phyloP scores from a whole-genome alignment of 352 stramenopile species.

The Pythium pectinolyticum region DNA sequence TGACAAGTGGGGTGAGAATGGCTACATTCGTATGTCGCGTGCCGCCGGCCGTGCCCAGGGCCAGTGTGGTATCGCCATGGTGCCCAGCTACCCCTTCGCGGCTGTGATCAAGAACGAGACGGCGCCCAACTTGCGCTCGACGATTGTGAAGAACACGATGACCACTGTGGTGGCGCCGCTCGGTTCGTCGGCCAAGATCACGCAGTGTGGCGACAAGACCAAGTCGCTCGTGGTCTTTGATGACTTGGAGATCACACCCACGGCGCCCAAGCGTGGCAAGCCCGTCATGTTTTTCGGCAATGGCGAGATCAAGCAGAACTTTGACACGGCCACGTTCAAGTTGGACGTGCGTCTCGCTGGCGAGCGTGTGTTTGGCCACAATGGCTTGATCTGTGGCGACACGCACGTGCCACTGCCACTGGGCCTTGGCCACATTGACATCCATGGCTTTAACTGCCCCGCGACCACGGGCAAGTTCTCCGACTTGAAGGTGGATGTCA shows the following conservation, averaged over 20 bases:
- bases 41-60: conserved; percentile 43
- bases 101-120: conserved; percentile 36
- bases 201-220: conserved; percentile 71
- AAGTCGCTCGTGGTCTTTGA: conserved; percentile 69
- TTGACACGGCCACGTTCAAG: conserved; percentile 64
- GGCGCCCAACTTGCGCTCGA: background rate
- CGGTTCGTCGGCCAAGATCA: conserved; percentile 74
- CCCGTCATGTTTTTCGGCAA: conserved; percentile 71
- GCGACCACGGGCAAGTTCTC: conserved; percentile 62
- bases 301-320: conserved; percentile 67
- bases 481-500: conserved; percentile 78
- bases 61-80: conserved; percentile 75
- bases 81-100: conserved; percentile 71
- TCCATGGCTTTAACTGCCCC: conserved; percentile 79
- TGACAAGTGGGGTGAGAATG: conserved; percentile 88
- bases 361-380: conserved; percentile 71
- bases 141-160: conserved; percentile 20
- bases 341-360: conserved; percentile 72
- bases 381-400: conserved; percentile 71
- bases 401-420: conserved; percentile 79
- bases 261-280: conserved; percentile 71
- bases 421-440: conserved; percentile 82
- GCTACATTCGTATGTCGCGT: conserved; percentile 93
- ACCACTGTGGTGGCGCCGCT: conserved; percentile 36
- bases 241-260: conserved; percentile 61